Evolutionary conservation across 495 filamentous ascomycete species (phyloP).

Genomic region (Annulohypoxylon nitens): DNA sequence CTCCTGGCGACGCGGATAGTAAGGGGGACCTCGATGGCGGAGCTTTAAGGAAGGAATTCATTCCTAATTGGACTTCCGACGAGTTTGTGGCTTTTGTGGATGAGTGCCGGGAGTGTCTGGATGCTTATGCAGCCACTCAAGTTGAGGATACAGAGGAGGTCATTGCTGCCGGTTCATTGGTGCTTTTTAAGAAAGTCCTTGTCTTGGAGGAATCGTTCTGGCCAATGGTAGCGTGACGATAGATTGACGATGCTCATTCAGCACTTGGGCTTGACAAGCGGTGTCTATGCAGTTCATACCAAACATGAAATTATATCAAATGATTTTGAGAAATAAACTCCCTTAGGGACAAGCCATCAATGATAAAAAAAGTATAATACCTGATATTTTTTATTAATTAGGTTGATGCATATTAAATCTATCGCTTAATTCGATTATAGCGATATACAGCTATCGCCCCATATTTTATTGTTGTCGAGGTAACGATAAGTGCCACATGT

Average conservation of each 20-base stretch:
- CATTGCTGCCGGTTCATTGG: constrained; percentile 55
- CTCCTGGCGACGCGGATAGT: constrained; percentile 27
- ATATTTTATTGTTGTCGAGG: constrained; percentile 45
- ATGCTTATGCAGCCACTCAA: constrained; percentile 49
- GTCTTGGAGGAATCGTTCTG: constrained; percentile 68
- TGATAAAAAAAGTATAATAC: too few relatives aligned
- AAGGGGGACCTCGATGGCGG: constrained; percentile 69
- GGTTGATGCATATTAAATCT: neutral
- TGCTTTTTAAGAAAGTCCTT: constrained; percentile 67
- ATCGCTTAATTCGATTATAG: constrained; percentile 28
- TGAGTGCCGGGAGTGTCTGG: constrained; percentile 58
- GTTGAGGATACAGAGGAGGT: constrained; percentile 49
- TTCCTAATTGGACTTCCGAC: constrained; percentile 73
- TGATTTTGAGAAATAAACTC: neutral
- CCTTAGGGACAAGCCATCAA: neutral
- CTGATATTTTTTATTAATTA: too few relatives aligned
- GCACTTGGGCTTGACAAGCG: neutral
- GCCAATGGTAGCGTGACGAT: constrained; percentile 51
- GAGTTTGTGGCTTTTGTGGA: constrained; percentile 73
- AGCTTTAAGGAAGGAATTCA: constrained; percentile 71
- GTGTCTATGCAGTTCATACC: neutral
- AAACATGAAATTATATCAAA: neutral
- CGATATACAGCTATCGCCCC: constrained; percentile 16
- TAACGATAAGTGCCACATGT: constrained; percentile 28
- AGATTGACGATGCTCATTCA: neutral